Conservation (phyloP, 176 grass and related monocot genomes). For the Olyra latifolia region DNA sequence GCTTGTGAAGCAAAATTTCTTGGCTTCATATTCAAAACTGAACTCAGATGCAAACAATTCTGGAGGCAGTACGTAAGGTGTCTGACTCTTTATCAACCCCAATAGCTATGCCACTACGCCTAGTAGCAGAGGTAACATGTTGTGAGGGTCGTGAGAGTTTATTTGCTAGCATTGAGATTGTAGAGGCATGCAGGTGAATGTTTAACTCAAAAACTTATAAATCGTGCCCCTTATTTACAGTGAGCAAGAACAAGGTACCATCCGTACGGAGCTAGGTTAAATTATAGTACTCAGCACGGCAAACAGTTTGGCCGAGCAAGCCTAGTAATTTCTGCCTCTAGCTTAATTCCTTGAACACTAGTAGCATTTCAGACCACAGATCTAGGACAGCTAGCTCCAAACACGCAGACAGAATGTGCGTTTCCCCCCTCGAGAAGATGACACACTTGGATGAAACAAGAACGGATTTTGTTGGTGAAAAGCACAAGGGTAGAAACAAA, state of each 20-base stretch:
- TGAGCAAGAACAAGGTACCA: not conserved
- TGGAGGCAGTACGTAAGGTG: accelerated
- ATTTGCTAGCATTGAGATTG: not conserved
- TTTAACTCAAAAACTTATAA: not conserved
- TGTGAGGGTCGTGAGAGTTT: no score
- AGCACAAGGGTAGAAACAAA: not conserved
- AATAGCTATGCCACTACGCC: not conserved
- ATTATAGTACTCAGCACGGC: not conserved
- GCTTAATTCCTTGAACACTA: not conserved
- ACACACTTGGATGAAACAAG: not conserved
- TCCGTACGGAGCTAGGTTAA: not conserved
- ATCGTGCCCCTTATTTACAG: not conserved
- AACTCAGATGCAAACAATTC: not conserved
- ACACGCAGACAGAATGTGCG: not conserved
- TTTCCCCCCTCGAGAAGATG: not conserved
- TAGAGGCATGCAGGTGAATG: not conserved
- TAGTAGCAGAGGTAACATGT: not conserved
- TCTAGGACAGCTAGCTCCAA: not conserved
- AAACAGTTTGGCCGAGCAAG: not conserved
- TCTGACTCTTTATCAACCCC: not conserved
- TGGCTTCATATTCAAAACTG: not conserved
- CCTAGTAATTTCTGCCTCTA: not conserved
- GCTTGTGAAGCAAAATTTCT: no score
- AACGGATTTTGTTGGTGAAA: not conserved
- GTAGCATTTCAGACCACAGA: not conserved